Percentiles rank a stretch among this genome's conserved stretches.
These are phyloP conservation scores for Haplographium delicatum DNA, from an alignment of 495 filamentous ascomycete genomes.

Conservation along the genomic window DNA sequence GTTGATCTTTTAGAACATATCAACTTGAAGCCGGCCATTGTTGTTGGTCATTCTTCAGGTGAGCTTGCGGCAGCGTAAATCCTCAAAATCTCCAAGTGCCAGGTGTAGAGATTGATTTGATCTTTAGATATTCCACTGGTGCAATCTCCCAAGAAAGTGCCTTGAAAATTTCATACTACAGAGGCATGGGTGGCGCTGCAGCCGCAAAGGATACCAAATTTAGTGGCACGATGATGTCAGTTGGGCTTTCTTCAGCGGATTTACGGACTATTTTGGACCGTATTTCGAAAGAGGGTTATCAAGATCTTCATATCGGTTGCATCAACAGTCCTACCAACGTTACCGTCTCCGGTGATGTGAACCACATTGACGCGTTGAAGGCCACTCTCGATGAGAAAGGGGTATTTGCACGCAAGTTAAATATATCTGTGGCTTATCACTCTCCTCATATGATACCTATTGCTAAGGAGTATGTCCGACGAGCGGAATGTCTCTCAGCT, in stretches of 20 bases:
- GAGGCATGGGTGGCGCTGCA: background rate
- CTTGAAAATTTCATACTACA: conserved; percentile 6
- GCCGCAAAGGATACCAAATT: background rate
- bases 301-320: conserved; percentile 33
- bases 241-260: conserved; percentile 29
- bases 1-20: conserved; percentile 48
- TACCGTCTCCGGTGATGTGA: conserved; percentile 46
- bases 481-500: no score
- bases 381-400: conserved; percentile 33
- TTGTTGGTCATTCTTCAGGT: conserved; percentile 61
- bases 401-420: conserved; percentile 43
- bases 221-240: conserved; percentile 41
- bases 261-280: conserved; percentile 19
- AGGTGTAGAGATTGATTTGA: no score
- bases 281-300: conserved; percentile 27
- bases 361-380: conserved; percentile 40
- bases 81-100: no score
- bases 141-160: background rate
- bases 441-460: conserved; percentile 46
- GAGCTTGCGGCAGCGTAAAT: conserved; percentile 58
- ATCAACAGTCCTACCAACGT: conserved; percentile 48
- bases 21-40: conserved; percentile 46
- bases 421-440: conserved; percentile 49
- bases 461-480: conserved; percentile 39
- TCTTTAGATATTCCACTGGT: background rate